Evolutionary conservation across 805 yeast species (phyloP), one percentile per base, ranked within the genome.

Genomic region (Lachancea sp.): DNA sequence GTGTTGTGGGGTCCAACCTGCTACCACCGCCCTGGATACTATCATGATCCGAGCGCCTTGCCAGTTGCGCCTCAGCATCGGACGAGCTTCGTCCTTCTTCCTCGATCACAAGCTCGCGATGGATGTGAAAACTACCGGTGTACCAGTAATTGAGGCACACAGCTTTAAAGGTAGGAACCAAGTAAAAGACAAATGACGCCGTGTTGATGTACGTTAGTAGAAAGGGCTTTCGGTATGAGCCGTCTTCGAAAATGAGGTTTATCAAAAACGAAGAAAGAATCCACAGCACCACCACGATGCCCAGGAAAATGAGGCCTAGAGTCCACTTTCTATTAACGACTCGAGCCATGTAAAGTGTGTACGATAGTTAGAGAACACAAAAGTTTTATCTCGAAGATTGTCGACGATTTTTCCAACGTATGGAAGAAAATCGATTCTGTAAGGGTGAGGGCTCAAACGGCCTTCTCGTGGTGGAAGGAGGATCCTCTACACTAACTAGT

Each of bases 131-230:
- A 16, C 45, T 41, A 1, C 68, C 68, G 7, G 60, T 61, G 8
- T 37, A 43, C 29, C 47, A 44, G 43, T 61, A 66, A 16, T 54
- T 55, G 24, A 42, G 28, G 31, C 54, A 18, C 2, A 61, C 41
- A 25, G 59, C 62, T 35, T 51, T 45, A 21, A 58, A 48, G 45
- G 76, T 73, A 1, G 92, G 90, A 31, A 83, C 58, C 37, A 92
- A 65, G 59, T 90, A 92, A 38, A 90, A 68, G 6, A 77, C 70
- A 60, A 92, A 92, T 3, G 92, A 75, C 1, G 87, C 80, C 0
- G 97, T 89, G 65, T 89, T 92, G 51, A 90, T 62, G 65, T 90
- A 92, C 2, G 98, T 92, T 50, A 92, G 84, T 46, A 89, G 75
- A 56, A 87, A 89, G 13, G 98, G 98, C 63, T 92, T 92, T 35